These are phyloP conservation scores for Mimosa bimucronata DNA, from an alignment of 306 rosid genomes.

Conservation along the genomic window DNA sequence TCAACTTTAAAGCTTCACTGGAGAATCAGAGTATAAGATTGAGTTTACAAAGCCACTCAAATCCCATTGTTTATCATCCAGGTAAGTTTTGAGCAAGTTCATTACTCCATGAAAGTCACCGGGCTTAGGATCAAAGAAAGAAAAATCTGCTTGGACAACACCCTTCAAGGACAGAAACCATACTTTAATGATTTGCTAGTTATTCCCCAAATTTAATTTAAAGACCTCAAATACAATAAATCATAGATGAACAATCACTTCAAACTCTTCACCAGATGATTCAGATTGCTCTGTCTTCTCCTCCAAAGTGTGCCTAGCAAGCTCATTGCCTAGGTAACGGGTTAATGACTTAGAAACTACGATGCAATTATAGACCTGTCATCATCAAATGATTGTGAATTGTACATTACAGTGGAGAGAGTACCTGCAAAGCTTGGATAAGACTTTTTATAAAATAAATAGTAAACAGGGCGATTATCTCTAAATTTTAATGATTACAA, in stretches of 20 bases:
- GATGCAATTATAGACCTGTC: too few relatives aligned
- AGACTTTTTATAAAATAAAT: too few relatives aligned
- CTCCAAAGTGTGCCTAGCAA: constrained; percentile 32
- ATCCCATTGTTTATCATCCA: too few relatives aligned
- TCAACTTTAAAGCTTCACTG: not conserved
- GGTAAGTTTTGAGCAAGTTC: too few relatives aligned
- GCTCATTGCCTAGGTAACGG: constrained; percentile 46
- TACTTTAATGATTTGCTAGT: constrained; percentile 17
- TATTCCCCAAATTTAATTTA: not conserved
- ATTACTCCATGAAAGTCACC: too few relatives aligned
- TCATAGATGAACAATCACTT: too few relatives aligned
- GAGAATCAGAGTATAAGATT: constrained; percentile 33
- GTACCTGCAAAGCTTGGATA: too few relatives aligned
- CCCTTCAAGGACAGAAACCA: constrained; percentile 53
- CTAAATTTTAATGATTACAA: too few relatives aligned
- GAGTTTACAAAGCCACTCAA: constrained; percentile 71
- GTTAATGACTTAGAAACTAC: too few relatives aligned
- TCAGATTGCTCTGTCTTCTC: constrained; percentile 41
- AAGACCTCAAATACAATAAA: not conserved
- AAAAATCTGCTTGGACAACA: constrained; percentile 79
- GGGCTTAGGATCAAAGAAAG: constrained; percentile 89
- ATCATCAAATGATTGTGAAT: too few relatives aligned
- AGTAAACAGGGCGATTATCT: too few relatives aligned
- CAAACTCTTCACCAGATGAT: constrained; percentile 66
- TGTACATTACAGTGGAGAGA: too few relatives aligned